Evolutionary conservation across 1,284 basidiomycete genomes (phyloP).

Genomic region (Earliella scabrosa): DNA sequence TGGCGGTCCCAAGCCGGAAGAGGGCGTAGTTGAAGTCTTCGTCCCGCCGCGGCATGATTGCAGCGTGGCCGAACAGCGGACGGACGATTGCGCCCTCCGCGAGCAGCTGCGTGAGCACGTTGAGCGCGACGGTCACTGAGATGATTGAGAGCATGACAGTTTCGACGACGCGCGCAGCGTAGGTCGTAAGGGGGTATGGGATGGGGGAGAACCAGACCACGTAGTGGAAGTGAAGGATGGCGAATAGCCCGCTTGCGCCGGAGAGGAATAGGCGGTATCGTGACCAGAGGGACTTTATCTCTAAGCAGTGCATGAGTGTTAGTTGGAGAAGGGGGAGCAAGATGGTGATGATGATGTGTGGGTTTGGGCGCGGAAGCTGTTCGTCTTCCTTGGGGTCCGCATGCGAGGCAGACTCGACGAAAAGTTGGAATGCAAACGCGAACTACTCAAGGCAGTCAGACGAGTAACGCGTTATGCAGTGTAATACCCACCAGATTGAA

Average conservation of each 20-base stretch:
- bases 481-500: constrained; percentile 62
- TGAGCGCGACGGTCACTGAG: constrained; percentile 58
- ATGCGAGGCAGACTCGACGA: constrained; percentile 70
- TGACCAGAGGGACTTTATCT: constrained; percentile 62
- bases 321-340: constrained; percentile 71
- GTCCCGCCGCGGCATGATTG: constrained; percentile 54
- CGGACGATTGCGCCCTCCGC: constrained; percentile 53
- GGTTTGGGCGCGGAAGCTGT: constrained; percentile 62
- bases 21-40: constrained; percentile 77
- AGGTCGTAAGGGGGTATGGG: constrained; percentile 71
- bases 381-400: constrained; percentile 51
- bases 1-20: constrained; percentile 71
- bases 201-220: constrained; percentile 55
- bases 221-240: constrained; percentile 67
- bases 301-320: constrained; percentile 63
- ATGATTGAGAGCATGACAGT: constrained; percentile 59
- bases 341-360: constrained; percentile 69
- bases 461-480: neutral
- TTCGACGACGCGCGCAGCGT: constrained; percentile 73
- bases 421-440: constrained; percentile 74
- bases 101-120: constrained; percentile 65
- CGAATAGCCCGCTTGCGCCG: constrained; percentile 58
- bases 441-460: constrained; percentile 46
- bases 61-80: constrained; percentile 51
- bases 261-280: constrained; percentile 69